These are phyloP conservation scores for Boechera stricta DNA, from an alignment of 345 rosid species.

Conservation along the genomic window DNA sequence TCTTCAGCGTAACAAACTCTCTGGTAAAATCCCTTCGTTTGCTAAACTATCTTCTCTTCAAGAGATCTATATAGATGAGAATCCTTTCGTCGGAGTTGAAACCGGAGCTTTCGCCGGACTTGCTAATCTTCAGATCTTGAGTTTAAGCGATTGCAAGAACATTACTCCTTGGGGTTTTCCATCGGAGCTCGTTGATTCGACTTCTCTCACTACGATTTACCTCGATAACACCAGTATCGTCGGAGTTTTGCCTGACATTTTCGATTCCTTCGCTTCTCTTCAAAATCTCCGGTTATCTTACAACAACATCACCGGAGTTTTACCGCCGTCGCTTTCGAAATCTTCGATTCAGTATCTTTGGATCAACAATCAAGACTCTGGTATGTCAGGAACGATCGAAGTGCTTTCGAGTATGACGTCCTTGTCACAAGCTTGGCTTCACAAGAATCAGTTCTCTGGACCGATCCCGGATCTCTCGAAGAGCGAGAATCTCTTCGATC, in stretches of 20 bases:
- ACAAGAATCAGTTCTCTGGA: constrained; percentile 71
- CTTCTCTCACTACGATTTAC: constrained; percentile 49
- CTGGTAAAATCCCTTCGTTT: constrained; percentile 68
- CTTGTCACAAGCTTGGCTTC: constrained; percentile 71
- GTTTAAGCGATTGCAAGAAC: constrained; percentile 47
- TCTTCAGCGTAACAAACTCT: constrained; percentile 58
- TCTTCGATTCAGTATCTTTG: constrained; percentile 62
- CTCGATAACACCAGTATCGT: constrained; percentile 50
- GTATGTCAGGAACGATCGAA: constrained; percentile 63
- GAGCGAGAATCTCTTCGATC: constrained; percentile 56
- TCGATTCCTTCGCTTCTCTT: constrained; percentile 55
- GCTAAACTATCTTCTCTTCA: constrained; percentile 58
- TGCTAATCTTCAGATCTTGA: constrained; percentile 52
- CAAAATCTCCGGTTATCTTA: constrained; percentile 63
- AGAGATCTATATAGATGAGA: constrained; percentile 51
- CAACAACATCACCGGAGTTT: constrained; percentile 70
- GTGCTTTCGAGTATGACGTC: constrained; percentile 66
- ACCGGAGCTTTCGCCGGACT: constrained; percentile 67
- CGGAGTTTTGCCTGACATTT: constrained; percentile 69
- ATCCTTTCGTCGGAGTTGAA: constrained; percentile 62
- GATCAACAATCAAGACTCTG: constrained; percentile 67
- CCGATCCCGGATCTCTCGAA: constrained; percentile 77
- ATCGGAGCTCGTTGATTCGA: constrained; percentile 51
- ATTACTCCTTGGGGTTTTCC: constrained; percentile 70
- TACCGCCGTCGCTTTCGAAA: constrained; percentile 62